Evolutionary conservation across 1,139 yeast species (phyloP).

Genomic region (Hansenula sp.): DNA sequence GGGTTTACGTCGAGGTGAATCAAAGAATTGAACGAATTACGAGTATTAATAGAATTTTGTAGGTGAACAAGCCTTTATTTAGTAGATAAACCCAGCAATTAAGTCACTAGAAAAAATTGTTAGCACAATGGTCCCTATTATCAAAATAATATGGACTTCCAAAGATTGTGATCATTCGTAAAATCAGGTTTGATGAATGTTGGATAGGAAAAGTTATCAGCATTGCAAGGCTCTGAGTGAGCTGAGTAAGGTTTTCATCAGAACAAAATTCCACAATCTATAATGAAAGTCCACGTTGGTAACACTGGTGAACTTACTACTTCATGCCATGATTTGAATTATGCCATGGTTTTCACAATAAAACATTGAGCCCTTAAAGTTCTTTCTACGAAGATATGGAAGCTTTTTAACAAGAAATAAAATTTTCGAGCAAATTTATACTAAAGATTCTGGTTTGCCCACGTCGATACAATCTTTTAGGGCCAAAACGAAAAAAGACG

Average conservation of each 20-base stretch:
- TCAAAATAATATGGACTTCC: no score
- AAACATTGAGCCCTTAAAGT: no score
- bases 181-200: slow-evolving; percentile 19
- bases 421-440: neutral
- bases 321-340: neutral
- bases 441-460: neutral
- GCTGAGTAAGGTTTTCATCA: slow-evolving; percentile 24
- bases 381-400: no score
- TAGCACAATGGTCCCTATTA: neutral
- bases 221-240: slow-evolving; percentile 22
- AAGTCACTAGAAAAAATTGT: neutral
- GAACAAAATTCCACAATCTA: neutral
- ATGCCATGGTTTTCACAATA: no score
- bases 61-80: neutral
- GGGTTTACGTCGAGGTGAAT: slow-evolving; percentile 1
- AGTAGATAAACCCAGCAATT: neutral
- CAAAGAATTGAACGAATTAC: neutral
- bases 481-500: neutral
- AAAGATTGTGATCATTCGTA: neutral
- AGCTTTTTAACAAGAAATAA: no score
- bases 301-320: neutral
- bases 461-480: neutral
- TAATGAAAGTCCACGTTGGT: no score
- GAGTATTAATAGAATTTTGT: neutral
- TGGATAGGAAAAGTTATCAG: slow-evolving; percentile 20